phyloP scores from a whole-genome alignment of 305 asterid species.

The Petunia hybrid region DNA sequence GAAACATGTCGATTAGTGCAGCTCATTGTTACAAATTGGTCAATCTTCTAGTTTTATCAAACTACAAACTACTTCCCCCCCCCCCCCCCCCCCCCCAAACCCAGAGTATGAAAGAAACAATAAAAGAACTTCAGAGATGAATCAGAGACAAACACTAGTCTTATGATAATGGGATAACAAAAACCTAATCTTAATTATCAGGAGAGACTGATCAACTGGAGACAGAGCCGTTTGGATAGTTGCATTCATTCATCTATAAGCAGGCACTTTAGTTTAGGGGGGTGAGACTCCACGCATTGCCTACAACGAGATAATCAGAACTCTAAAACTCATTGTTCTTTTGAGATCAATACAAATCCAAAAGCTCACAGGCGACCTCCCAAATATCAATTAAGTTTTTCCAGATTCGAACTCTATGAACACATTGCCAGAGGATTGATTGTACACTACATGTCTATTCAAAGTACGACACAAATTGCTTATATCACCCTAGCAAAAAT shows the following conservation, averaged over 20 bases:
- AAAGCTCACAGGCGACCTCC: constrained; percentile 4
- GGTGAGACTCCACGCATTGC: neutral
- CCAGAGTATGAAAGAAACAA: neutral
- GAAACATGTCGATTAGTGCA: constrained; percentile 16
- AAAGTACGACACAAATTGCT: neutral
- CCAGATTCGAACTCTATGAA: constrained; percentile 5
- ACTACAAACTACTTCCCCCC: neutral
- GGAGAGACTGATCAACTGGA: constrained; percentile 23
- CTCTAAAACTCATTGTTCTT: neutral
- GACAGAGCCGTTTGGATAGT: neutral
- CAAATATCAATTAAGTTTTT: neutral
- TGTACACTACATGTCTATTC: constrained; percentile 12
- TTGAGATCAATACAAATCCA: constrained; percentile 22
- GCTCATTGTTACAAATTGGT: constrained; percentile 17
- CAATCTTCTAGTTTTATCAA: constrained; percentile 12
- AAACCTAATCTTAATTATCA: neutral
- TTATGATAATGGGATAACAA: neutral
- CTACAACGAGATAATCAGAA: constrained; percentile 12
- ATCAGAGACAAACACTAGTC: neutral
- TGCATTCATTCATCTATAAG: neutral
- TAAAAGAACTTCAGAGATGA: neutral
- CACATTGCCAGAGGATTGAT: neutral
- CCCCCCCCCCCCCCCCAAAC: neutral
- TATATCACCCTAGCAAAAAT: neutral
- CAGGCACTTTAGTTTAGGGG: neutral